phyloP scores from a whole-genome alignment of 805 yeast genomes.

The Cyberlindnera euphorbiiphila region DNA sequence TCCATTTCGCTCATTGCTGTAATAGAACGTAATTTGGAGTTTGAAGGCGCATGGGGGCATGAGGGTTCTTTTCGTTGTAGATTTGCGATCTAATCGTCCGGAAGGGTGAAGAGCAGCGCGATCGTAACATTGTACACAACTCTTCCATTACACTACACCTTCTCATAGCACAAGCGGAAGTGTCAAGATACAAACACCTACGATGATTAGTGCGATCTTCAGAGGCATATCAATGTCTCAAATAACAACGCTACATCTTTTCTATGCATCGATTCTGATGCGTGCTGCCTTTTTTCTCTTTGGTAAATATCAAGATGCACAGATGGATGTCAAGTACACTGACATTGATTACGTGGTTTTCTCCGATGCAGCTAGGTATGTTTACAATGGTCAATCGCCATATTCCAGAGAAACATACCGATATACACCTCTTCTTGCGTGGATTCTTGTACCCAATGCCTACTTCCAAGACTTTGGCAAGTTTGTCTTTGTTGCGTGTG shows the following conservation, averaged over 20 bases:
- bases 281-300: constrained; percentile 65
- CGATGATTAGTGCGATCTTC: no score
- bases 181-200: no score
- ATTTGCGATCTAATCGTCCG: no score
- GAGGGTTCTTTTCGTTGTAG: no score
- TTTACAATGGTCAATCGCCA: constrained; percentile 58
- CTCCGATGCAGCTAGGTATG: constrained; percentile 82
- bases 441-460: constrained; percentile 73
- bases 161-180: no score
- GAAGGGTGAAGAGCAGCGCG: no score
- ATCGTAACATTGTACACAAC: no score
- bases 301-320: constrained; percentile 83
- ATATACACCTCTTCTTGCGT: constrained; percentile 86
- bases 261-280: constrained; percentile 28
- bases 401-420: constrained; percentile 84
- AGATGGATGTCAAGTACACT: constrained; percentile 79
- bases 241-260: constrained; percentile 8
- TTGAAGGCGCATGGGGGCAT: no score
- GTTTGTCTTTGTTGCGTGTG: constrained; percentile 69
- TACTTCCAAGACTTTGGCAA: constrained; percentile 68
- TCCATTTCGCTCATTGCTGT: constrained; percentile 16
- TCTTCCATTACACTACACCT: no score
- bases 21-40: no score
- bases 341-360: constrained; percentile 94
- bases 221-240: no score